These are phyloP conservation scores for Abortiporus biennis DNA, from an alignment of 1,284 basidiomycete species.

Conservation along the genomic window DNA sequence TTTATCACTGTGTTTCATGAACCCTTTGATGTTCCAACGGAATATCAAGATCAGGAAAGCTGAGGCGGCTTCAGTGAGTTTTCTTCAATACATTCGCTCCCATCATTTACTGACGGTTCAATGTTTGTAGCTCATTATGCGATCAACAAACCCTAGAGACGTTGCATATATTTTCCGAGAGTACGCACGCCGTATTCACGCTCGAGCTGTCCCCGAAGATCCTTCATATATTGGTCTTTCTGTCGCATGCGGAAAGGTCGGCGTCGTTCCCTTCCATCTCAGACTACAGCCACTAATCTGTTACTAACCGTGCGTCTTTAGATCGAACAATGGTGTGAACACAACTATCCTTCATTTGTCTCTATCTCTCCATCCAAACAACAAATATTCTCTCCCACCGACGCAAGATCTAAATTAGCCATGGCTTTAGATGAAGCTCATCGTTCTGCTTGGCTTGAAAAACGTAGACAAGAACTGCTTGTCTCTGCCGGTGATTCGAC, in stretches of 20 bases:
- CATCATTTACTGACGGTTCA: not conserved
- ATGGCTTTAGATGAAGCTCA: constrained; percentile 34
- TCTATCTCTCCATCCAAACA: constrained; percentile 31
- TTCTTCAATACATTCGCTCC: not conserved
- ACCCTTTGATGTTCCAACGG: constrained; percentile 80
- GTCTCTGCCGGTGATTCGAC: too few relatives aligned
- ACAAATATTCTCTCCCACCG: constrained; percentile 37
- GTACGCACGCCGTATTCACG: constrained; percentile 80
- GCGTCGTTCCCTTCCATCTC: not conserved
- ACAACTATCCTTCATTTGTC: constrained; percentile 85
- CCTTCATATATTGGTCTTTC: constrained; percentile 83
- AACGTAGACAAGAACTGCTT: constrained; percentile 29
- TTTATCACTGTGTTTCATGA: constrained; percentile 89
- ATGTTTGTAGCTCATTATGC: constrained; percentile 73
- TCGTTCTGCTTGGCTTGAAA: constrained; percentile 33
- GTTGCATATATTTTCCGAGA: constrained; percentile 87
- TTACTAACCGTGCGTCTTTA: constrained; percentile 23
- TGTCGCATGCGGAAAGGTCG: constrained; percentile 73
- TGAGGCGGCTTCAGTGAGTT: constrained; percentile 72
- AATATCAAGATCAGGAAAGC: constrained; percentile 98
- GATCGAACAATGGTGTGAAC: constrained; percentile 92
- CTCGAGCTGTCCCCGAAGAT: constrained; percentile 74
- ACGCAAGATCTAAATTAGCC: constrained; percentile 52
- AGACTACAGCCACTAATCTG: not conserved
- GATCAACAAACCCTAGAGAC: constrained; percentile 87